Evolutionary conservation across 768 basidiomycete species (phyloP).

Genomic region (Lenzites betulinus): DNA sequence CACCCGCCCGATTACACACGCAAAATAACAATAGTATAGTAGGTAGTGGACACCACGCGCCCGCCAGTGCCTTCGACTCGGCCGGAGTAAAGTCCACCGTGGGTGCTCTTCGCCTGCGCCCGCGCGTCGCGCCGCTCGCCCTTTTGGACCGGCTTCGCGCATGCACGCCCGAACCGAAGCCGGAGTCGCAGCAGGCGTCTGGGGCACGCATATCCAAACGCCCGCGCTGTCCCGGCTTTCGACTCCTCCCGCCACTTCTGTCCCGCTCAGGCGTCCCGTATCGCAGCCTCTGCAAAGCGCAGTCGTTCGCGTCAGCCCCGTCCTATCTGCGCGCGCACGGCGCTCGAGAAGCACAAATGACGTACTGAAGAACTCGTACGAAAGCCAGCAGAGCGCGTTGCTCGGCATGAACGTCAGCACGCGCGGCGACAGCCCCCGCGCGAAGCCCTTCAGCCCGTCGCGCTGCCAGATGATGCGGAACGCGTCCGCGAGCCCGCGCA

Average conservation of each 20-base stretch:
- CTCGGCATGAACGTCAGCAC: slow-evolving; percentile 96
- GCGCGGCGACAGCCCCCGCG: slow-evolving; percentile 85
- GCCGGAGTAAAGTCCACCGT: neutral
- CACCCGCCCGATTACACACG: too few relatives aligned
- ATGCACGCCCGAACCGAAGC: too few relatives aligned
- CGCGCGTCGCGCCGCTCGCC: neutral
- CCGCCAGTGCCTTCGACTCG: too few relatives aligned
- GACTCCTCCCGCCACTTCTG: too few relatives aligned
- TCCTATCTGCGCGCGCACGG: neutral
- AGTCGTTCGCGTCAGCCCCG: neutral
- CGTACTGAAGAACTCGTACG: slow-evolving; percentile 98
- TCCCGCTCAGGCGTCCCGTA: slow-evolving; percentile 18
- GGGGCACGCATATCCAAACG: neutral
- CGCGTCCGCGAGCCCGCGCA: slow-evolving; percentile 85
- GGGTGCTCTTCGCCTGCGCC: neutral
- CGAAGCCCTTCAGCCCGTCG: slow-evolving; percentile 85
- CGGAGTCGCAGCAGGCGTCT: neutral
- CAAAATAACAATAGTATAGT: too few relatives aligned
- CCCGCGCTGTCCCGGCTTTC: too few relatives aligned
- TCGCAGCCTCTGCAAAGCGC: slow-evolving; percentile 29
- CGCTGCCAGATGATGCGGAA: slow-evolving; percentile 84
- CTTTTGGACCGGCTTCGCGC: neutral
- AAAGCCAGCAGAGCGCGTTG: slow-evolving; percentile 96
- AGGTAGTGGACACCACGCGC: too few relatives aligned
- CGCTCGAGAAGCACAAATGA: slow-evolving; percentile 23